These are phyloP conservation scores for Azolla pinnata DNA, from an alignment of 75 land plant genomes.

Conservation along the genomic window DNA sequence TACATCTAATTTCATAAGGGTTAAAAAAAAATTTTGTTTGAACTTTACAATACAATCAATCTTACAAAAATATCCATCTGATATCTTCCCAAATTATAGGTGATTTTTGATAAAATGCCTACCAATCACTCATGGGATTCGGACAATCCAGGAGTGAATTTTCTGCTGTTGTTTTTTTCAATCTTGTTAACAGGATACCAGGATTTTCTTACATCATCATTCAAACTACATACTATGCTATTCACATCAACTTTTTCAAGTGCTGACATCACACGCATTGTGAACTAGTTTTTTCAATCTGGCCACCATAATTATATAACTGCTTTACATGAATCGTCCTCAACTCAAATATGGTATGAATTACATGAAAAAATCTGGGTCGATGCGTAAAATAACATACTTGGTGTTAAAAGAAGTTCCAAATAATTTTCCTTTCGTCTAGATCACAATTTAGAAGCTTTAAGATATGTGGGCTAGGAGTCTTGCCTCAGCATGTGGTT, in stretches of 20 bases:
- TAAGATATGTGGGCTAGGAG: background rate
- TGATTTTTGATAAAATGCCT: background rate
- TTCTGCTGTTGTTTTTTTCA: background rate
- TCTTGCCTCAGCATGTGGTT: slow-evolving; percentile 28
- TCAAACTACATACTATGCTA: too few species aligned
- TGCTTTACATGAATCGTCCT: too few species aligned
- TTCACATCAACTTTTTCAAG: too few species aligned
- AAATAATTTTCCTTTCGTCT: background rate
- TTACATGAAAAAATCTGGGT: too few species aligned
- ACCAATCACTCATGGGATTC: background rate
- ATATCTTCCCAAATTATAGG: too few species aligned
- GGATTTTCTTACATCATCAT: too few species aligned
- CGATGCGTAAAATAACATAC: background rate
- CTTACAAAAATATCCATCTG: background rate
- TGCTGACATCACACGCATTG: too few species aligned
- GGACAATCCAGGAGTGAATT: background rate
- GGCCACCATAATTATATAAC: too few species aligned
- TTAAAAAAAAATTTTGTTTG: too few species aligned
- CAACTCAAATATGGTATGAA: too few species aligned
- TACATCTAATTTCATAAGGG: too few species aligned
- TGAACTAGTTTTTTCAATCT: too few species aligned
- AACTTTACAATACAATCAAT: background rate
- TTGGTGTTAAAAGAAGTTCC: background rate
- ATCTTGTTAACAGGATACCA: background rate
- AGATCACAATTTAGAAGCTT: background rate